phyloP scores from a whole-genome alignment of 2,329 filamentous ascomycete genomes.

The Colletotrichum lupini region DNA sequence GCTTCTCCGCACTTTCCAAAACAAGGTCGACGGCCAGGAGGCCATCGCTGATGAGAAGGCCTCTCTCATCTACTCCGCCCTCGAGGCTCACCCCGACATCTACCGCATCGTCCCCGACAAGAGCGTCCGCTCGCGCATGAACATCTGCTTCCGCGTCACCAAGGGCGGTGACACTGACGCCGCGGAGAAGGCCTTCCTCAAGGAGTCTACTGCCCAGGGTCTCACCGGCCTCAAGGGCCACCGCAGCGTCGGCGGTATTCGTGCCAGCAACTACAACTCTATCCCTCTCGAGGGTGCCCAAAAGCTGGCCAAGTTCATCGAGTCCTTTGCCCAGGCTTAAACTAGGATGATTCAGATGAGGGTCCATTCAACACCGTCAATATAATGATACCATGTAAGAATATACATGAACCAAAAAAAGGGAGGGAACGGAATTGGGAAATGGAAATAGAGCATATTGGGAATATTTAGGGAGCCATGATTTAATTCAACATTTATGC shows the following conservation, averaged over 20 bases:
- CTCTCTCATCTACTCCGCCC: conserved; percentile 76
- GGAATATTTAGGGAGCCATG: conserved; percentile 10
- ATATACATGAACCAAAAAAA: not conserved
- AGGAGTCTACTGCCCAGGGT: conserved; percentile 73
- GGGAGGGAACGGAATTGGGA: not conserved
- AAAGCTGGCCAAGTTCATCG: conserved; percentile 74
- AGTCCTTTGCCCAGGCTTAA: conserved; percentile 59
- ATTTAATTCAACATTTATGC: conserved; percentile 25
- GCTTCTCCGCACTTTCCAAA: conserved; percentile 72
- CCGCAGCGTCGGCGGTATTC: conserved; percentile 85
- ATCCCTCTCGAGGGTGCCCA: conserved; percentile 75
- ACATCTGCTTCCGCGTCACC: conserved; percentile 88
- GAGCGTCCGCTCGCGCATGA: conserved; percentile 85
- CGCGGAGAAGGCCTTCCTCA: conserved; percentile 83
- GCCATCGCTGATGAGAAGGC: conserved; percentile 80
- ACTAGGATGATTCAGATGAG: not conserved
- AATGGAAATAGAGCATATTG: conserved; percentile 3
- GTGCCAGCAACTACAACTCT: conserved; percentile 91
- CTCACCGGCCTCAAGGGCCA: conserved; percentile 90
- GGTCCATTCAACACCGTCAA: not conserved
- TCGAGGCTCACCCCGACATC: conserved; percentile 79
- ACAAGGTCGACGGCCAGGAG: conserved; percentile 83
- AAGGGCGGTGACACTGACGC: conserved; percentile 69
- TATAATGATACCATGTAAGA: conserved; percentile 27
- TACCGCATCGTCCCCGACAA: conserved; percentile 84